Base-by-base conservation (phyloP, 257 asterid species). In the Forsythia suspensa region DNA sequence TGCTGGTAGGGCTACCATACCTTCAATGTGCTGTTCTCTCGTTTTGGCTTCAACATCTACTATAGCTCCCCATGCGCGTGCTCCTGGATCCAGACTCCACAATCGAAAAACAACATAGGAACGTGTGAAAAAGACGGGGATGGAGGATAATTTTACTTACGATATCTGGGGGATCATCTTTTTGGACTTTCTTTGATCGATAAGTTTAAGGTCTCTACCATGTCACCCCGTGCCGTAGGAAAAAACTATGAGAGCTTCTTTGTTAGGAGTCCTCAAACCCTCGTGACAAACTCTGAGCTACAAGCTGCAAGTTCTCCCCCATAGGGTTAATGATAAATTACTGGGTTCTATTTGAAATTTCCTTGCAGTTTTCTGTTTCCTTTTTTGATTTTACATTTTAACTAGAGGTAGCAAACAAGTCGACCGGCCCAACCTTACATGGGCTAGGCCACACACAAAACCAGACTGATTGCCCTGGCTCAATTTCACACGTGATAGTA, bases 81-180 rank as follows among this genome's bases (percentile, higher is more conserved):
- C 97, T 48, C 97, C 98, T 57, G 97, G 97, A 57, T 84, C 91
- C 41, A 88, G 82, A 80, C 82, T 88, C 36, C 80, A 77, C 34
- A 71, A 70, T 51, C 78, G 13, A 39, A 84, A 83, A 80, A 51
- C 70, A 4, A 74, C 85, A 13, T 82, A 70, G 72, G 87, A 80
- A 59, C 20, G n/a, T 12, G 87, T 81, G 81, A 87, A 78, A 48
- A 82, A 63, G 57, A 75, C 42, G 69, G 81, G 78, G 65, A 38
- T 48, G n/a, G 85, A 90, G 72, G 91, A 92, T 34, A 83, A 86
- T 42, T 91, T 84, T 78, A 87, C 81, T 29, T 95, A 92, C 76
- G 95, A 95, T 73, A 95, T 92, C 71, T 91, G 98, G 98, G 98
- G 37, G 90, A 90, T 83, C 97, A 92, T 84, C 85, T 91, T 65